These are phyloP conservation scores for Ophiostoma himal-ulmi DNA, from an alignment of 2,329 filamentous ascomycete species.

Conservation along the genomic window DNA sequence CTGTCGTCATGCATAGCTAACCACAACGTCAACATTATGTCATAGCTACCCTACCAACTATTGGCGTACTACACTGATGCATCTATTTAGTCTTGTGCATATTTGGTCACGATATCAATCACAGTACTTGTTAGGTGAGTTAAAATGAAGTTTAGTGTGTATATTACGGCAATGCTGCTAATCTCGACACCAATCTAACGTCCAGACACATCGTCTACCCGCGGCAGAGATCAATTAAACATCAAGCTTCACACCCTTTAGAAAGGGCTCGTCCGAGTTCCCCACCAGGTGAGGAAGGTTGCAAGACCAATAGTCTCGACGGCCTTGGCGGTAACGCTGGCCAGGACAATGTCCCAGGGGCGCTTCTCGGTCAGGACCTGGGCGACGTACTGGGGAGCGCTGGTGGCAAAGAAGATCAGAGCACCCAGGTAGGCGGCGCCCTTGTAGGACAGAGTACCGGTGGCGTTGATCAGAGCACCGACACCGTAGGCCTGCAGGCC, in stretches of 20 bases:
- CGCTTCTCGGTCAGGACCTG: slow-evolving; percentile 89
- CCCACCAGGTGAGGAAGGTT: slow-evolving; percentile 95
- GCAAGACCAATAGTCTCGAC: slow-evolving; percentile 91
- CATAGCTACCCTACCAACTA: too few relatives aligned
- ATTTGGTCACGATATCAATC: not conserved
- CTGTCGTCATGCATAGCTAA: too few relatives aligned
- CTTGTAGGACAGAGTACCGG: slow-evolving; percentile 92
- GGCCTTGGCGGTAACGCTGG: slow-evolving; percentile 75
- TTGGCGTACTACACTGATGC: too few relatives aligned
- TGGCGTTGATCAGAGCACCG: slow-evolving; percentile 87
- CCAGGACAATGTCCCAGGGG: slow-evolving; percentile 80
- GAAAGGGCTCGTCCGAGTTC: slow-evolving; percentile 89
- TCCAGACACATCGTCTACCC: slow-evolving; percentile 40
- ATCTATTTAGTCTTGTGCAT: too few relatives aligned
- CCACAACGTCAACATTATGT: too few relatives aligned
- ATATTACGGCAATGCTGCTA: slow-evolving; percentile 9
- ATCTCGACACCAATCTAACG: not conserved
- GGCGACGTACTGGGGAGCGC: slow-evolving; percentile 81
- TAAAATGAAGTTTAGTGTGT: not conserved
- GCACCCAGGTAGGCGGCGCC: slow-evolving; percentile 88
- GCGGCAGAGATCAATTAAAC: not conserved
- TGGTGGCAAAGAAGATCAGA: slow-evolving; percentile 85
- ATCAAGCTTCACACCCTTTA: slow-evolving; percentile 36
- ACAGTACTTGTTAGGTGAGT: not conserved
- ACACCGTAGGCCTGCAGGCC: slow-evolving; percentile 86